phyloP scores from a whole-genome alignment of 257 asterid species.

The Solanum clarkiae region DNA sequence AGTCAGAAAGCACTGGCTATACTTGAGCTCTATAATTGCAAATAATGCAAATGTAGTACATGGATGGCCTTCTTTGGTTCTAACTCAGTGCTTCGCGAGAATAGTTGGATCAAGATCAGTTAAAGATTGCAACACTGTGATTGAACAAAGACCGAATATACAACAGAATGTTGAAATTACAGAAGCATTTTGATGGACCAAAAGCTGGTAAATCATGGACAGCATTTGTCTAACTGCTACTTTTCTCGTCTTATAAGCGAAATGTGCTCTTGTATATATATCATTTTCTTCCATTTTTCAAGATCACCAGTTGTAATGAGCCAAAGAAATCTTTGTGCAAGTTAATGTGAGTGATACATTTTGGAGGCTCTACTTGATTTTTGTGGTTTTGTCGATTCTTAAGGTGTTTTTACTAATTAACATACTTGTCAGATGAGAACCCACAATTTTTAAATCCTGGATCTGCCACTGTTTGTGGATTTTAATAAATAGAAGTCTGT shows the following conservation, averaged over 20 bases:
- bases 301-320: neutral
- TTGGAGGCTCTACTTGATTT: neutral
- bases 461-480: neutral
- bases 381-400: neutral
- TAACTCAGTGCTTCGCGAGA: neutral
- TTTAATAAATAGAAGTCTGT: neutral
- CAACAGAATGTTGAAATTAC: neutral
- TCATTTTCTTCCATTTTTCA: neutral
- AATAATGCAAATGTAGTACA: neutral
- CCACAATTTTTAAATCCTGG: too few relatives aligned
- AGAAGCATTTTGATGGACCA: neutral
- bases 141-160: neutral
- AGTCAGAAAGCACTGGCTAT: neutral
- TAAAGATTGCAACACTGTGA: neutral
- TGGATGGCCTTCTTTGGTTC: slow-evolving; percentile 2
- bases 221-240: neutral
- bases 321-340: neutral
- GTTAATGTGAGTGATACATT: neutral
- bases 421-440: too few relatives aligned
- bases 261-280: neutral
- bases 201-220: neutral
- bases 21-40: neutral
- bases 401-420: neutral
- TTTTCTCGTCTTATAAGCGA: neutral
- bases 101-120: neutral